These are phyloP conservation scores for Leccinum sublutescens DNA, from an alignment of 768 basidiomycete species.

Conservation along the genomic window DNA sequence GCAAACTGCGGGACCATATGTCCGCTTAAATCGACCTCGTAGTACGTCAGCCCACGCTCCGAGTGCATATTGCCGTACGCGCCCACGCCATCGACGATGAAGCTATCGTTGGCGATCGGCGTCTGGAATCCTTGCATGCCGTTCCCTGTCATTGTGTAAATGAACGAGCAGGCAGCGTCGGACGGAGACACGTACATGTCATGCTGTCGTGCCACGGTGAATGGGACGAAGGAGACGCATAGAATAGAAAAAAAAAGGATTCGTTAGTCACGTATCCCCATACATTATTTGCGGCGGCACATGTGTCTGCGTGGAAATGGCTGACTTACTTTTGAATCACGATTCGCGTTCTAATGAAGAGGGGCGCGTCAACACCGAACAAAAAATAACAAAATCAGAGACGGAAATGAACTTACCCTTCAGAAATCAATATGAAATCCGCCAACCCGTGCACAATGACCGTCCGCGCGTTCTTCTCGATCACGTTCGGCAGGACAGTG, in stretches of 20 bases:
- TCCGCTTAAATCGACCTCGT: conserved; percentile 66
- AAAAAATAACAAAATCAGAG: neutral
- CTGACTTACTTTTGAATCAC: conserved; percentile 59
- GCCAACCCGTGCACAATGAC: conserved; percentile 73
- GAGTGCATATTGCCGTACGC: conserved; percentile 61
- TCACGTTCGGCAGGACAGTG: conserved; percentile 68
- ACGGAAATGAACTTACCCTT: conserved; percentile 49
- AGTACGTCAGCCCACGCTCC: conserved; percentile 67
- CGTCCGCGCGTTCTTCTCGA: conserved; percentile 67
- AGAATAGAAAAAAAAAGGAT: neutral
- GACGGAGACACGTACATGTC: neutral
- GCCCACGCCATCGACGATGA: conserved; percentile 70
- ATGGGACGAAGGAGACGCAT: neutral
- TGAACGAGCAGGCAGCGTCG: neutral
- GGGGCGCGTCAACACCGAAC: neutral
- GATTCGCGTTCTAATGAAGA: conserved; percentile 40
- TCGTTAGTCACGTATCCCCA: neutral
- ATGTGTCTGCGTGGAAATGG: neutral
- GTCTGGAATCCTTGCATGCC: conserved; percentile 67
- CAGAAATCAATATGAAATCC: conserved; percentile 72
- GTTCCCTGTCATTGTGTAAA: neutral
- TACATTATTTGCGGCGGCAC: neutral
- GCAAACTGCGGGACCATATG: conserved; percentile 77
- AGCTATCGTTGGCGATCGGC: conserved; percentile 61
- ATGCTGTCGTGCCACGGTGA: conserved; percentile 5